These are phyloP conservation scores for Phytophthora multivora DNA, from an alignment of 352 stramenopile genomes.

Conservation along the genomic window DNA sequence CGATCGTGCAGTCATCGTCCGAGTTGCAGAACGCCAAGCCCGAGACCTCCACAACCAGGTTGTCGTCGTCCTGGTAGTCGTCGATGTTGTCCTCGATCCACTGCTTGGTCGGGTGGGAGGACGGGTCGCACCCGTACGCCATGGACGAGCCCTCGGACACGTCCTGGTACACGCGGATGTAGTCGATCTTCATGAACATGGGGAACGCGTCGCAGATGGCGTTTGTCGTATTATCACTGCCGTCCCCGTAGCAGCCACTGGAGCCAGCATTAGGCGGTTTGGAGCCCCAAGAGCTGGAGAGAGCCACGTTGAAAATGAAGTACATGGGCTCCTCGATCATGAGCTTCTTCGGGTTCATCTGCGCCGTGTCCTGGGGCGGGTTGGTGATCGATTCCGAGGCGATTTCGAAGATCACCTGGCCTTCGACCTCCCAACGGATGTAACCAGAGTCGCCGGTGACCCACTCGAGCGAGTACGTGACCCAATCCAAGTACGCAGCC, in stretches of 20 bases:
- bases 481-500: slow-evolving; percentile 78
- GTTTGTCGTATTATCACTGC: slow-evolving; percentile 30
- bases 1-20: slow-evolving; percentile 57
- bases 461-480: slow-evolving; percentile 64
- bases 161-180: slow-evolving; percentile 58
- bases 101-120: slow-evolving; percentile 56
- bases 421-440: slow-evolving; percentile 76
- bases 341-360: slow-evolving; percentile 75
- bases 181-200: slow-evolving; percentile 78
- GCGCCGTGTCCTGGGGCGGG: slow-evolving; percentile 42
- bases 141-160: slow-evolving; percentile 42
- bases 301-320: slow-evolving; percentile 91
- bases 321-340: slow-evolving; percentile 93
- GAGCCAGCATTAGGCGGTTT: slow-evolving; percentile 44
- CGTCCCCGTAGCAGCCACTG: slow-evolving; percentile 37
- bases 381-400: slow-evolving; percentile 54
- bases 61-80: slow-evolving; percentile 55
- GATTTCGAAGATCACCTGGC: slow-evolving; percentile 88
- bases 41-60: slow-evolving; percentile 44
- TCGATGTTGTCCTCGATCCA: slow-evolving; percentile 69
- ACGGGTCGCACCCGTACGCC: slow-evolving; percentile 52
- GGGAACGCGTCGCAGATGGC: slow-evolving; percentile 68
- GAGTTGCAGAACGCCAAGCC: slow-evolving; percentile 52
- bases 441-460: slow-evolving; percentile 51
- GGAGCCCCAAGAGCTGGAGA: slow-evolving; percentile 81